Base-by-base conservation (phyloP, 1,284 basidiomycete species). In the Leccinum subfulvum region DNA sequence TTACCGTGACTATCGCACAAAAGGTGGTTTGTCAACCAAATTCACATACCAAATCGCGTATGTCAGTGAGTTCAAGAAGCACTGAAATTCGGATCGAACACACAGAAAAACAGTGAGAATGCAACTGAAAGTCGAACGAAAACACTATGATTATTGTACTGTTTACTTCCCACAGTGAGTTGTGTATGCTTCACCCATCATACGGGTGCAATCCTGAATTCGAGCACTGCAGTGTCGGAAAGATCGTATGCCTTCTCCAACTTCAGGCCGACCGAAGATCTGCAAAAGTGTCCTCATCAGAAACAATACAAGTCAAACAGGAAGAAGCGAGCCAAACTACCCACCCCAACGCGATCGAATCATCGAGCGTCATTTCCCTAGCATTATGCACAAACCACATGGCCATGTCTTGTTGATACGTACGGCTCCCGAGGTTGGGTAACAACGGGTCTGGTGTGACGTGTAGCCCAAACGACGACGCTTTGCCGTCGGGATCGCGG, bases 381-480 rank as follows among this genome's bases (percentile, higher is more conserved):
- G 64, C 65, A 14, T 75, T 75, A 16, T 65, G 64, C 18, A 67
- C 4, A 13, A 69, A 16, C 69, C 67, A 70, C 73, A 76, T 74
- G 49, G 63, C 65, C 51, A 76, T 4, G 54, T 77, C 74, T 37
- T 65, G 68, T 51, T 73, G 64, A 59, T 75, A 76, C 57, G 64
- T 62, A 0, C 75, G 69, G 11, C 65, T 62, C 7, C 70, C 74
- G 54, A 76, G 71, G 65, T 73, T 75, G 8, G 71, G 64, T 21
- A 76, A 54, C 62, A 75, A 49, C 16, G 72, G 74, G 47, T 70
- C 68, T 0, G 75, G 74, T 4, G 72, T 69, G 28, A 64, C 52
- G 16, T 68, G 68, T 26, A 44, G 53, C 3, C 67, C 65, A 14
- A 52, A 62, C 10, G 61, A 63, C 4, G 26, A 4, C 0, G 53